These are phyloP conservation scores for Tetracentron sinense DNA, from an alignment of 164 flowering plant species.

Conservation along the genomic window DNA sequence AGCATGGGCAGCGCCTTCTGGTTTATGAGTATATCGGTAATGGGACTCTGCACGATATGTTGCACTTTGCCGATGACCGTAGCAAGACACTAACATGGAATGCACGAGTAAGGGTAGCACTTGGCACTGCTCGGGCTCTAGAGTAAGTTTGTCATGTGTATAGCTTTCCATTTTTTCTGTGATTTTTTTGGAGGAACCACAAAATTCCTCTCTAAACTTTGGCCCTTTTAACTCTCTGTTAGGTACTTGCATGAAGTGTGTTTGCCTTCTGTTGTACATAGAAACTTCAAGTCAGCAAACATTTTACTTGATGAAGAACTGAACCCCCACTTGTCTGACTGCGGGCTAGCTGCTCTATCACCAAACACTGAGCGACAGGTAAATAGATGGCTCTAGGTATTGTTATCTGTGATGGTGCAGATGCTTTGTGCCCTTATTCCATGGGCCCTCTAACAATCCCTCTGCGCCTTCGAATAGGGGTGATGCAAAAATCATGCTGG, in stretches of 20 bases:
- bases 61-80: conserved; percentile 77
- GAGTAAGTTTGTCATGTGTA: conserved; percentile 53
- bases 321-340: conserved; percentile 91
- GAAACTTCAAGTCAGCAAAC: conserved; percentile 95
- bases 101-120: conserved; percentile 82
- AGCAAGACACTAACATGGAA: conserved; percentile 76
- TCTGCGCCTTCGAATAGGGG: not conserved
- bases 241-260: conserved; percentile 99
- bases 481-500: no score
- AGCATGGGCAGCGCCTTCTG: conserved; percentile 92
- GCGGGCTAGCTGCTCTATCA: conserved; percentile 83
- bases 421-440: not conserved
- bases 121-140: conserved; percentile 93
- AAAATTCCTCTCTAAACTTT: conserved; percentile 15
- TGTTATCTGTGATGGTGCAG: no score
- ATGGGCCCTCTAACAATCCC: no score
- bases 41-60: conserved; percentile 83
- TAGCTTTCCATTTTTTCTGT: conserved; percentile 2
- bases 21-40: conserved; percentile 70
- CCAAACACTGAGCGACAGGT: conserved; percentile 96
- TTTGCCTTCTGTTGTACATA: conserved; percentile 90
- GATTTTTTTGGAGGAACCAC: not conserved
- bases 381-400: conserved; percentile 10
- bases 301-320: conserved; percentile 91
- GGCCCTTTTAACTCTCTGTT: not conserved